Evolutionary conservation across 441 rosid genomes (phyloP), one percentile per base, ranked within the genome.

Genomic region (Populus trichocarpa): DNA sequence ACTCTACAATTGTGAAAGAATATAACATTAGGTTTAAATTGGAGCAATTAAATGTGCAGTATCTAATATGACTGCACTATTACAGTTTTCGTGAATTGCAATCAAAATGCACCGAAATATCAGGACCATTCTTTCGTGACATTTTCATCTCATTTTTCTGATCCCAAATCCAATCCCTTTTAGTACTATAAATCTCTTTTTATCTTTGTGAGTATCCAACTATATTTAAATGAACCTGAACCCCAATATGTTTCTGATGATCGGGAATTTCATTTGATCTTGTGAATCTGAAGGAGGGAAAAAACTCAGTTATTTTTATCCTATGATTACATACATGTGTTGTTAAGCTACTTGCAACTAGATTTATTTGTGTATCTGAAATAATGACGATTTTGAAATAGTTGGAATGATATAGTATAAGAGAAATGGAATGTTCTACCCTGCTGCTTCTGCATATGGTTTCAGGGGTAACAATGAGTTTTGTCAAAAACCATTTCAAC

Each of bases 391-490:
- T 25, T 12, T 13, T 12, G 8, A 64, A 38, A 42, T 26, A 26
- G 28, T 2, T 30, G 25, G 28, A 40, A 25, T 12, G 11, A 11
- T 14, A 26, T 23, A 35, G 23, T 8, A 4, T 40, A 11, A 35
- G 26, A 57, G 22, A 20, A 9, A 6, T 42, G 25, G 22, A 12
- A 36, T 50, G n/a, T 72, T 33, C 23, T 36, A 50, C 26, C 8
- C 22, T 67, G 40, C 40, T 42, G 28, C 28, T 83, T 74, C 46
- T 23, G 30, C 40, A 22, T 13, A 25, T 69, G 42, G 64, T 67
- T 69, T 42, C 66, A 20, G 67, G 35, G 67, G 70, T 84, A 59
- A 80, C 68, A 72, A 74, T 71, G 8, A 63, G 23, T 68, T 11
- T 6, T 33, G 8, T 1, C 36, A 6, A 33, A 33, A 33, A 33